Percentiles rank a stretch among this genome's conserved stretches.
These are phyloP conservation scores for Globisporangium solare DNA, from an alignment of 352 stramenopile species.

Conservation along the genomic window DNA sequence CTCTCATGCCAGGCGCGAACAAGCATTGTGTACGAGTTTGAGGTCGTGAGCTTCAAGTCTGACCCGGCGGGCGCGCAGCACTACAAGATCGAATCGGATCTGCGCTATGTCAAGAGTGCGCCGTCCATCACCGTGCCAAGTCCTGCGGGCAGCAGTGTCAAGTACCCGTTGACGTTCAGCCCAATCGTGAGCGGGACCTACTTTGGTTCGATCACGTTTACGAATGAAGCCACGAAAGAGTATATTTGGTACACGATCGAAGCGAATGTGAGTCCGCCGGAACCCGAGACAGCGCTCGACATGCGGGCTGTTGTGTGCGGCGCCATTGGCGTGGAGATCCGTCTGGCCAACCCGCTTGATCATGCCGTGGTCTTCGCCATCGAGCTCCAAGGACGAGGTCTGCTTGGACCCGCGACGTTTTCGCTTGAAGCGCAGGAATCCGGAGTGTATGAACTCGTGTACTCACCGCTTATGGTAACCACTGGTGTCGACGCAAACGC, in stretches of 20 bases:
- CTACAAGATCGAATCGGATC: conserved; percentile 90
- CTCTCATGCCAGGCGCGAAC: conserved; percentile 85
- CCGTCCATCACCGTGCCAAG: conserved; percentile 43
- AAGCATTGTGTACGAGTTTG: conserved; percentile 73
- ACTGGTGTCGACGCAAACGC: not conserved
- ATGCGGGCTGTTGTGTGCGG: conserved; percentile 80
- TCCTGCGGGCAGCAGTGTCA: conserved; percentile 17
- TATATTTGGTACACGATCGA: conserved; percentile 94
- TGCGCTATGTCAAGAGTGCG: conserved; percentile 83
- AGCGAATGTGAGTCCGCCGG: conserved; percentile 67
- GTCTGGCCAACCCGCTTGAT: conserved; percentile 86
- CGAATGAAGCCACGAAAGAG: conserved; percentile 64
- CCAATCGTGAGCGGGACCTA: conserved; percentile 89
- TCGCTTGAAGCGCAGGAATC: conserved; percentile 58
- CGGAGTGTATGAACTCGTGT: conserved; percentile 90
- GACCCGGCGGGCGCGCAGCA: conserved; percentile 32
- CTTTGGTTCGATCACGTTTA: conserved; percentile 93
- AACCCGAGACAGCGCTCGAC: conserved; percentile 77
- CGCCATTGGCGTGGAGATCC: conserved; percentile 88
- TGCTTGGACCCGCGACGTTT: conserved; percentile 80
- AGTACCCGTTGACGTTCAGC: conserved; percentile 85
- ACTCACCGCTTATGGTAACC: conserved; percentile 80
- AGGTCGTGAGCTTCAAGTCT: conserved; percentile 56
- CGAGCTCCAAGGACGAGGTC: conserved; percentile 73
- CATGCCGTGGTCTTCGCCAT: conserved; percentile 84